These are phyloP conservation scores for Auxenochlorella protothecoides DNA, from an alignment of 139 green algal genomes.

Conservation along the genomic window DNA sequence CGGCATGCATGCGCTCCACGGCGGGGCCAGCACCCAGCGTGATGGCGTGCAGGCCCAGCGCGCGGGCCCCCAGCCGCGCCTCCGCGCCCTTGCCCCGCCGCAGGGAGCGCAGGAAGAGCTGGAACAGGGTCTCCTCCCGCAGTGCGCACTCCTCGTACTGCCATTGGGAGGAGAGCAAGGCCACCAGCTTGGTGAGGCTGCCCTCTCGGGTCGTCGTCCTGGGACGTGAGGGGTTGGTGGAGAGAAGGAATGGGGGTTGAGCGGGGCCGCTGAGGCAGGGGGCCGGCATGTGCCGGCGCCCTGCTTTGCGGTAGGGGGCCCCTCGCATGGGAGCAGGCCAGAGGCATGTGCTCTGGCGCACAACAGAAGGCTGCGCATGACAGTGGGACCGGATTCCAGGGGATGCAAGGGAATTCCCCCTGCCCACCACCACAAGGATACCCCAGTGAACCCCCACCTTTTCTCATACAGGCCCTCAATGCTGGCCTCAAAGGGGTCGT, in stretches of 20 bases:
- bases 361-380: too few relatives aligned
- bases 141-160: slow-evolving; percentile 21
- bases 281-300: too few relatives aligned
- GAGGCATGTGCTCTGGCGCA: too few relatives aligned
- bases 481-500: slow-evolving; percentile 13
- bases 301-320: too few relatives aligned
- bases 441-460: slow-evolving; percentile 9
- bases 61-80: slow-evolving; percentile 33
- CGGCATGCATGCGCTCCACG: slow-evolving; percentile 6
- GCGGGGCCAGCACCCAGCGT: slow-evolving; percentile 31
- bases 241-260: too few relatives aligned
- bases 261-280: too few relatives aligned
- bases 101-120: slow-evolving; percentile 35
- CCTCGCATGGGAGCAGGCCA: too few relatives aligned
- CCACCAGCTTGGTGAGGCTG: slow-evolving; percentile 23
- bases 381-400: too few relatives aligned
- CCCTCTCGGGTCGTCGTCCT: slow-evolving; percentile 39
- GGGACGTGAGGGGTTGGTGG: neutral
- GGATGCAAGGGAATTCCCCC: too few relatives aligned
- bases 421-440: too few relatives aligned
- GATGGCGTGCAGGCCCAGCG: slow-evolving; percentile 41
- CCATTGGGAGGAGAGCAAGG: slow-evolving; percentile 16
- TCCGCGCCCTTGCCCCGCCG: slow-evolving; percentile 36
- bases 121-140: slow-evolving; percentile 35
- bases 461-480: slow-evolving; percentile 48